Conservation (phyloP, 1,139 yeast genomes). For the Taphrina flavorubra region DNA sequence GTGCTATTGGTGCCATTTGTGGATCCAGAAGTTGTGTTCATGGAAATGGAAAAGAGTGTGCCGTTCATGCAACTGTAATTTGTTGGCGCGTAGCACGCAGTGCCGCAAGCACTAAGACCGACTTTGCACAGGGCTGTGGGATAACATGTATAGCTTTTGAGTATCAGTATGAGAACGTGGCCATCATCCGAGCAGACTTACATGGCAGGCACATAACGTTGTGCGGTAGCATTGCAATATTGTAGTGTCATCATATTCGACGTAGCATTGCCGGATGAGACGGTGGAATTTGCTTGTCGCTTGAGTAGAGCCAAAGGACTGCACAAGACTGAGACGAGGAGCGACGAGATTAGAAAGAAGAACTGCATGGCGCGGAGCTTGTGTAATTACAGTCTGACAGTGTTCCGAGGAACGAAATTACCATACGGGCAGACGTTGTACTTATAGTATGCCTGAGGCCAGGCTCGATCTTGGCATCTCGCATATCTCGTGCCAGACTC, state of each 20-base stretch:
- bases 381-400: no score
- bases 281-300: slow-evolving; percentile 18
- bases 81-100: slow-evolving; percentile 23
- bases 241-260: slow-evolving; percentile 15
- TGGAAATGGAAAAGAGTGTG: slow-evolving; percentile 11
- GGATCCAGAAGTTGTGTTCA: slow-evolving; percentile 11
- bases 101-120: slow-evolving; percentile 17
- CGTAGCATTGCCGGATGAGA: slow-evolving; percentile 5
- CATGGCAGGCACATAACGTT: slow-evolving; percentile 13
- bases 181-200: slow-evolving; percentile 2
- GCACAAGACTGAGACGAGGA: slow-evolving; percentile 1
- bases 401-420: background rate
- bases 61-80: slow-evolving; percentile 16
- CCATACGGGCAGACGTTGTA: background rate
- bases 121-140: slow-evolving; percentile 14
- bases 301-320: background rate
- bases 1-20: background rate
- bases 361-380: background rate
- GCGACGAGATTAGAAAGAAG: background rate
- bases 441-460: background rate
- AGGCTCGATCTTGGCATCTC: background rate
- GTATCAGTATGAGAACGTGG: no score
- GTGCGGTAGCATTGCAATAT: slow-evolving; percentile 23
- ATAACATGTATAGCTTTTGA: slow-evolving; percentile 20
- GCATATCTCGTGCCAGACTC: background rate